These are phyloP conservation scores for Aspergillus funiculosus DNA, from an alignment of 495 filamentous ascomycete species.

Conservation along the genomic window DNA sequence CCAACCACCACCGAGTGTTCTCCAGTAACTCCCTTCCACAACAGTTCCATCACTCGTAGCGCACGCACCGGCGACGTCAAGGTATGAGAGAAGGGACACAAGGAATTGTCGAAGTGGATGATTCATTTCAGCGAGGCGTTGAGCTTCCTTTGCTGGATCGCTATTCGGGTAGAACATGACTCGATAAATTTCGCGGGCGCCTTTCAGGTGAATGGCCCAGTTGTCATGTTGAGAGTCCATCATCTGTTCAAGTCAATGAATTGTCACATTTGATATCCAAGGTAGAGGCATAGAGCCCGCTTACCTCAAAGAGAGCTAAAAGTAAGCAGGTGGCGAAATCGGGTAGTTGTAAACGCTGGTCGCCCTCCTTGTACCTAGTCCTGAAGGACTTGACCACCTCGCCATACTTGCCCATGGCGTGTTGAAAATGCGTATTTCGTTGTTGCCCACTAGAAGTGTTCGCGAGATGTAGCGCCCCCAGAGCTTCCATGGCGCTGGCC, in stretches of 20 bases:
- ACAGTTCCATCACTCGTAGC: conserved; percentile 37
- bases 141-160: conserved; percentile 26
- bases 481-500: conserved; percentile 40
- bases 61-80: conserved; percentile 40
- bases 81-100: conserved; percentile 36
- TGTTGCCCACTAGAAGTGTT: conserved; percentile 33
- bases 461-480: conserved; percentile 39
- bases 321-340: conserved; percentile 40
- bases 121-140: conserved; percentile 31
- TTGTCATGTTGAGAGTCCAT: conserved; percentile 43
- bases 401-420: conserved; percentile 40
- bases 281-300: not conserved
- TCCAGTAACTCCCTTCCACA: conserved; percentile 38
- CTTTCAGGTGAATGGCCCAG: conserved; percentile 39
- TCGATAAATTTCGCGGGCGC: conserved; percentile 39
- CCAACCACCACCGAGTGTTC: conserved; percentile 36
- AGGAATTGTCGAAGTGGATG: conserved; percentile 38
- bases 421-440: conserved; percentile 35
- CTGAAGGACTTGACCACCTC: conserved; percentile 36
- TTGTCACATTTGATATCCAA: not conserved
- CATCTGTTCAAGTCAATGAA: conserved; percentile 24
- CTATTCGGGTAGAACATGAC: conserved; percentile 30
- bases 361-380: conserved; percentile 24
- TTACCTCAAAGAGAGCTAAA: conserved; percentile 38
- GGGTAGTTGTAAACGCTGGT: conserved; percentile 26